Evolutionary conservation across 345 rosid genomes (phyloP).

Genomic region (Adansonia digitata): DNA sequence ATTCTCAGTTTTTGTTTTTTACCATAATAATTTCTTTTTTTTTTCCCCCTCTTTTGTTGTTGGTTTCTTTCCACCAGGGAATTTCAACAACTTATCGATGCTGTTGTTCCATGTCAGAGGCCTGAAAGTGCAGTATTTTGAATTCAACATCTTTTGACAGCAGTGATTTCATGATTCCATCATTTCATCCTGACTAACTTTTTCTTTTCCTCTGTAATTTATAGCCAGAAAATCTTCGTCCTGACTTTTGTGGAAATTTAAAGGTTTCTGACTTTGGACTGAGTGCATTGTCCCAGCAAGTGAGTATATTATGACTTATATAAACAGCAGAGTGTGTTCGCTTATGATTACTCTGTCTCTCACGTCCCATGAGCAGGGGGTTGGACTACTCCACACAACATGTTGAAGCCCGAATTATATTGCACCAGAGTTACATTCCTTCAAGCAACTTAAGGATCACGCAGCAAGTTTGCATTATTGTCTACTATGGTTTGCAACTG

Average conservation of each 20-base stretch:
- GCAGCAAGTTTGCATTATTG: background rate
- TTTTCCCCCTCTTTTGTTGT: background rate
- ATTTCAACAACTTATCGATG: constrained; percentile 93
- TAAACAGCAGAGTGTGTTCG: background rate
- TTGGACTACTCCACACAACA: constrained; percentile 70
- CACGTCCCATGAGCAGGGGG: constrained; percentile 35
- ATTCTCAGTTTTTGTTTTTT: background rate
- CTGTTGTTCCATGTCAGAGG: constrained; percentile 90
- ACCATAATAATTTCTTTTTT: background rate
- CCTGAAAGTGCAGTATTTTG: constrained; percentile 51
- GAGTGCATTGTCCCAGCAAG: constrained; percentile 66
- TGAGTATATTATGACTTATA: constrained; percentile 25
- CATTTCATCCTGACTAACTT: constrained; percentile 15
- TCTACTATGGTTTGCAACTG: background rate
- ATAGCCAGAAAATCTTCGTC: constrained; percentile 75
- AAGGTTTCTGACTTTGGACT: constrained; percentile 83
- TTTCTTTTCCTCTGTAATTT: constrained; percentile 8
- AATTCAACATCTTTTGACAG: constrained; percentile 1
- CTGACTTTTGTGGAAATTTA: constrained; percentile 54
- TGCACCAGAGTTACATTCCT: constrained; percentile 52
- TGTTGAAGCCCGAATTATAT: constrained; percentile 95
- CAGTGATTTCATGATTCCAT: constrained; percentile 11
- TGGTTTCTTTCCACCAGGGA: background rate
- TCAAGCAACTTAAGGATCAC: constrained; percentile 5
- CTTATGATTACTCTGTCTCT: background rate